Percentiles rank a stretch among this genome's conserved stretches.
These are phyloP conservation scores for Termitomyces sp. DNA, from an alignment of 768 basidiomycete species.

Conservation along the genomic window DNA sequence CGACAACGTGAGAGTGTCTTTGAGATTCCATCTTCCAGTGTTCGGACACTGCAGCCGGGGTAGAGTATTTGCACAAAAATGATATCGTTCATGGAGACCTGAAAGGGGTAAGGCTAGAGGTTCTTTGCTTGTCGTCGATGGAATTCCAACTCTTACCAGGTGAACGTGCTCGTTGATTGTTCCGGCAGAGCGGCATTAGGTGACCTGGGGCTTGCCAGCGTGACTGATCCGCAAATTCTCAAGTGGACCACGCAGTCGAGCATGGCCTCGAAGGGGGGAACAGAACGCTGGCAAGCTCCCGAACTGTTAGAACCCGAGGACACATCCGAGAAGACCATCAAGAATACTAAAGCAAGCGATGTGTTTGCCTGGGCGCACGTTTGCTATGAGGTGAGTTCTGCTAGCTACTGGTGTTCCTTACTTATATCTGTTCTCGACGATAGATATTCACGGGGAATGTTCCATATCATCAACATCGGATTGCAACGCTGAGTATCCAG, in stretches of 20 bases:
- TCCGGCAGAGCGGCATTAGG: background rate
- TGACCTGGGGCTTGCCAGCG: background rate
- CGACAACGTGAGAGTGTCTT: background rate
- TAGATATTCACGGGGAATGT: background rate
- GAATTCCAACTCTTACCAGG: background rate
- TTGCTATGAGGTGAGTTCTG: background rate
- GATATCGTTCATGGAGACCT: slow-evolving; percentile 3
- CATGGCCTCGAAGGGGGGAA: background rate
- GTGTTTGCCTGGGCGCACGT: slow-evolving; percentile 1
- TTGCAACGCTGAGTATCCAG: background rate
- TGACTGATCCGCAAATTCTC: background rate
- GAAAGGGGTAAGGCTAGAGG: background rate
- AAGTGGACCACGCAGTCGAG: background rate
- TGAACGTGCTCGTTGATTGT: background rate
- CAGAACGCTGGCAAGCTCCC: slow-evolving; percentile 2
- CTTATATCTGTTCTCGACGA: background rate
- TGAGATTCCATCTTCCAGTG: background rate
- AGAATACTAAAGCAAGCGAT: slow-evolving; percentile 2
- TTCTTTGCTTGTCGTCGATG: background rate
- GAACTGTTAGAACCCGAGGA: background rate
- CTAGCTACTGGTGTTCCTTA: too few relatives aligned
- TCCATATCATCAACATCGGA: background rate
- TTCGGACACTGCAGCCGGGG: background rate
- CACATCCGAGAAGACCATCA: background rate
- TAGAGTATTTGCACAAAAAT: slow-evolving; percentile 3